phyloP scores from a whole-genome alignment of 371 early-diverging fungal genomes.

The Rhizopus microsporus region DNA sequence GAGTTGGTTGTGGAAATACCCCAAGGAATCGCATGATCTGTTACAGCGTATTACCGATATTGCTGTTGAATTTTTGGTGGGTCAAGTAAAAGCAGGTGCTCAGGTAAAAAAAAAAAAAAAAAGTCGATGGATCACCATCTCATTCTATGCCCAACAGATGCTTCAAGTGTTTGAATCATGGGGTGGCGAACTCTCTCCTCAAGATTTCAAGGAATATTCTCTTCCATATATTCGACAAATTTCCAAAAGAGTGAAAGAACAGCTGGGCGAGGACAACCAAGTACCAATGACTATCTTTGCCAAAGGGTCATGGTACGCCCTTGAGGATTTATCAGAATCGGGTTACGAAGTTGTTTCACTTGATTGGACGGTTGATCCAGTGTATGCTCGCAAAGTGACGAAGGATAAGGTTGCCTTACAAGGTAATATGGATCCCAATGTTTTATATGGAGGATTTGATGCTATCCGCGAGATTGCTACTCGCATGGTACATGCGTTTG shows the following conservation, averaged over 20 bases:
- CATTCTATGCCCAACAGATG: constrained; percentile 49
- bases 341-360: constrained; percentile 86
- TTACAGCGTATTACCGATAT: constrained; percentile 84
- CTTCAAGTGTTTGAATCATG: constrained; percentile 97
- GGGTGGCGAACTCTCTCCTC: constrained; percentile 90
- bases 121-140: not conserved
- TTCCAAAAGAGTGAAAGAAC: constrained; percentile 68
- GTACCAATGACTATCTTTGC: constrained; percentile 95
- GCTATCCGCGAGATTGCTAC: constrained; percentile 73
- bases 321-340: constrained; percentile 68
- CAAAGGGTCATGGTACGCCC: constrained; percentile 87
- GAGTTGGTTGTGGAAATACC: constrained; percentile 85
- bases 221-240: constrained; percentile 89
- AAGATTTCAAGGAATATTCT: constrained; percentile 80
- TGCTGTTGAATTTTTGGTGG: constrained; percentile 82
- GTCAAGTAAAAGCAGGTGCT: constrained; percentile 97
- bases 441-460: constrained; percentile 78
- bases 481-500: constrained; percentile 86
- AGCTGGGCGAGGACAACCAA: constrained; percentile 39
- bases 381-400: constrained; percentile 60
- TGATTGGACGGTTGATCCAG: constrained; percentile 90
- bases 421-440: constrained; percentile 94
- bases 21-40: constrained; percentile 78
- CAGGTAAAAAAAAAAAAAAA: constrained; percentile 60
- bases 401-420: constrained; percentile 78